Base-by-base conservation (phyloP, 176 grass and related monocot genomes). In the Oropetium thomaeum region DNA sequence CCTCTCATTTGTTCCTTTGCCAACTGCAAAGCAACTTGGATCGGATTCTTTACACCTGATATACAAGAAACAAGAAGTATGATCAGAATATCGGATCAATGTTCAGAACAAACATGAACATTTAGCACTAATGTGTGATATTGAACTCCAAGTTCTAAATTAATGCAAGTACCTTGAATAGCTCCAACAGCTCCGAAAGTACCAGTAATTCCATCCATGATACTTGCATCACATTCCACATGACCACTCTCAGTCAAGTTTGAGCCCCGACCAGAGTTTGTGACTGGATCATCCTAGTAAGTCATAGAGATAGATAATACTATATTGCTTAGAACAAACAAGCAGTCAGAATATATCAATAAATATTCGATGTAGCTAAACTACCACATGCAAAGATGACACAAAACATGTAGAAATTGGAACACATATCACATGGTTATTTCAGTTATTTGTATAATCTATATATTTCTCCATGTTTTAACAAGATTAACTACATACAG, bases 161-260 rank as follows among this genome's bases (percentile, higher is more conserved):
- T 25, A 38, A 60, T 39, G 79, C 37, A 81, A 84, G 58, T 89
- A 98, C 95, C 86, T 98, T 71, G 79, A 72, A 98, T 65, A 81
- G 95, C 86, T 82, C 95, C 91, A 44, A 92, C 95, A 83, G 95
- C 88, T 73, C 95, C 95, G 44, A 94, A 98, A 43, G 86, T 70
- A 79, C 89, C 82, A 66, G 87, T 77, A 77, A 31, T 81, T 67
- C 91, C 96, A 83, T 98, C 96, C 96, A 98, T 98, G 75, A 98
- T 98, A 73, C 96, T 88, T 30, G 96, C 91, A 86, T 98, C 96
- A 5, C 91, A 98, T 86, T 98, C 91, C 58, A 98, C 91, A 79
- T 81, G 75, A 63, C 96, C 96, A 49, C 81, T 81, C 67, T 94
- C 87, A 57, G 91, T 92, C 82, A 98, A 87, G 74, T 93, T 98